Evolutionary conservation across 306 rosid species (phyloP).

Genomic region (Medicago arabica): DNA sequence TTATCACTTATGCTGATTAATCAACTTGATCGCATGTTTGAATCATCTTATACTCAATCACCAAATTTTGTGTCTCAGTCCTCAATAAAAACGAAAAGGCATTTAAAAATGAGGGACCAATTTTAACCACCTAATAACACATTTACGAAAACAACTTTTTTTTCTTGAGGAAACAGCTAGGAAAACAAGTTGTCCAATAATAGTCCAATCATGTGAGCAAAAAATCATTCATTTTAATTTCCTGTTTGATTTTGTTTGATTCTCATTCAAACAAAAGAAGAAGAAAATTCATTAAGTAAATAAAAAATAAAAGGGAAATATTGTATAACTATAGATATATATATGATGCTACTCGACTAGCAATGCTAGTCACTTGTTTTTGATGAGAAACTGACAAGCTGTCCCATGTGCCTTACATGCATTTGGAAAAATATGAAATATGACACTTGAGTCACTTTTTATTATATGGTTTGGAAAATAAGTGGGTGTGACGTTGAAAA

Average conservation of each 20-base stretch:
- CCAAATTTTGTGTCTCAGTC: too few relatives aligned
- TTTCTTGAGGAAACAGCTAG: too few relatives aligned
- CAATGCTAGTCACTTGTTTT: conserved; percentile 17
- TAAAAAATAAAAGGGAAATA: not conserved
- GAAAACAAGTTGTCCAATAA: too few relatives aligned
- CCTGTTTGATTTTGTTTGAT: not conserved
- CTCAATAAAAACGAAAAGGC: conserved; percentile 3
- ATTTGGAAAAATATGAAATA: conserved; percentile 19
- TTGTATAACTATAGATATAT: not conserved
- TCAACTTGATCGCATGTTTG: too few relatives aligned
- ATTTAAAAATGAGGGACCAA: not conserved
- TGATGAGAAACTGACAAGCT: conserved; percentile 31
- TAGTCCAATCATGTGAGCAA: conserved; percentile 8
- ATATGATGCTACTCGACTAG: not conserved
- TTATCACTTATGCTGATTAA: too few relatives aligned
- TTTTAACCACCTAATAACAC: not conserved
- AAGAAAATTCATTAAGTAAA: not conserved
- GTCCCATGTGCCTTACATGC: conserved; percentile 47
- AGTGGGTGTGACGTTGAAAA: conserved; percentile 37
- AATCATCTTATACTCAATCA: too few relatives aligned
- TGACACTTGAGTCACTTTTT: conserved; percentile 22
- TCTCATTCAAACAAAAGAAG: not conserved
- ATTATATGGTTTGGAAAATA: conserved; percentile 36
- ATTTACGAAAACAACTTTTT: not conserved
- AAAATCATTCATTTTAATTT: not conserved